These are phyloP conservation scores for Leccinum boreale DNA, from an alignment of 768 basidiomycete species.

Conservation along the genomic window DNA sequence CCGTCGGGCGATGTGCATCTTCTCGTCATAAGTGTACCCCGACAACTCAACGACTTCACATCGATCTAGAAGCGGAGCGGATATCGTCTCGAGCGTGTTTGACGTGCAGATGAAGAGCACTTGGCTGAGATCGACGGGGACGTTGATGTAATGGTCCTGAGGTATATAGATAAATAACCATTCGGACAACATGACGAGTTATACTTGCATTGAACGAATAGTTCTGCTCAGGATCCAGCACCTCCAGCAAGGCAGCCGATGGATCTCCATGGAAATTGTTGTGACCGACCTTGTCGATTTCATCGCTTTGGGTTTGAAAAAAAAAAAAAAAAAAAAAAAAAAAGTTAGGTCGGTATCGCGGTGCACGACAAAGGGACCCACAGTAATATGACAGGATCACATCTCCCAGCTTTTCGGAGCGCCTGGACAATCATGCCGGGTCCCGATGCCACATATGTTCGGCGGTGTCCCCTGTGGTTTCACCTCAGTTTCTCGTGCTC, in stretches of 20 bases:
- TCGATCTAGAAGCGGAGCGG: slow-evolving; percentile 82
- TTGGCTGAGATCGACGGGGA: slow-evolving; percentile 83
- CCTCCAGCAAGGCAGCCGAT: slow-evolving; percentile 84
- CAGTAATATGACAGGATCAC: slow-evolving; percentile 78
- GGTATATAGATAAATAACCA: not conserved
- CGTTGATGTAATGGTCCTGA: slow-evolving; percentile 89
- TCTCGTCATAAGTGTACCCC: slow-evolving; percentile 88
- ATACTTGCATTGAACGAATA: slow-evolving; percentile 66
- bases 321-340: slow-evolving; percentile 7
- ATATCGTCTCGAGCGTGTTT: slow-evolving; percentile 86
- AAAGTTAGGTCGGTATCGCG: not conserved
- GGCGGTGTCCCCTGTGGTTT: slow-evolving; percentile 48
- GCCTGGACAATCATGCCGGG: slow-evolving; percentile 86
- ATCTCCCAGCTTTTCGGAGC: slow-evolving; percentile 75
- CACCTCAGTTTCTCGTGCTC: slow-evolving; percentile 1
- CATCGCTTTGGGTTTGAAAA: slow-evolving; percentile 48
- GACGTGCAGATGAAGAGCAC: slow-evolving; percentile 93
- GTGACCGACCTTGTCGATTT: slow-evolving; percentile 88
- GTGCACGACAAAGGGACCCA: slow-evolving; percentile 22
- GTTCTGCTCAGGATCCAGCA: slow-evolving; percentile 93
- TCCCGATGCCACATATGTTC: slow-evolving; percentile 91
- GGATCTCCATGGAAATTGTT: slow-evolving; percentile 92
- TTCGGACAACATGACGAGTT: not conserved
- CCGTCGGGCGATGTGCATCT: slow-evolving; percentile 80
- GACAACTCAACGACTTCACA: slow-evolving; percentile 85